phyloP scores from a whole-genome alignment of 129 eudicot species.

The Mikania micrantha region DNA sequence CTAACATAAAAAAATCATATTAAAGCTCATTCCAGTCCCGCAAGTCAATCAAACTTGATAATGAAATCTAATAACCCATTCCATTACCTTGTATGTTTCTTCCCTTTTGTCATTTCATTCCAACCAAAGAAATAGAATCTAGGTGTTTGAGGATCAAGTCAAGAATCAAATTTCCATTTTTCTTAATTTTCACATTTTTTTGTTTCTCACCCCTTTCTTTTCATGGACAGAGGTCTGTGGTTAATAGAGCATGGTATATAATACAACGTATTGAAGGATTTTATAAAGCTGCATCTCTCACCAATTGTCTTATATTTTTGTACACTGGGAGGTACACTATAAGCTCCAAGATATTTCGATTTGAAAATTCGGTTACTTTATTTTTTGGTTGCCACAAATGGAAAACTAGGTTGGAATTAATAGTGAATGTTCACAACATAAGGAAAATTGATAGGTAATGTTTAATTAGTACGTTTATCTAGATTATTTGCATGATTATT shows the following conservation, averaged over 20 bases:
- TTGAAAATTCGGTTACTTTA: neutral
- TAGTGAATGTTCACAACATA: too few species aligned
- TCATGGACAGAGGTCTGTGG: slow-evolving; percentile 58
- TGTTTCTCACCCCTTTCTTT: slow-evolving; percentile 1
- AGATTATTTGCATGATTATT: too few species aligned
- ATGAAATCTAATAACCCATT: neutral
- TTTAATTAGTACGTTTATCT: too few species aligned
- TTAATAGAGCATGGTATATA: slow-evolving; percentile 73
- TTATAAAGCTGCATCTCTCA: slow-evolving; percentile 88
- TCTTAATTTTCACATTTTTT: neutral
- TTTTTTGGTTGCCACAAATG: neutral
- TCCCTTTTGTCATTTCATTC: neutral
- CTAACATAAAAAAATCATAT: neutral
- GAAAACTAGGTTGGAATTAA: too few species aligned
- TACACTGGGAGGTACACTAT: slow-evolving; percentile 75
- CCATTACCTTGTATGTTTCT: neutral
- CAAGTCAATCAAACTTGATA: neutral
- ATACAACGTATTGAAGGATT: slow-evolving; percentile 90
- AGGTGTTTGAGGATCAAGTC: neutral
- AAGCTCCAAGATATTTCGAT: neutral
- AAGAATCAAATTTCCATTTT: neutral
- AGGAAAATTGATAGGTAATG: too few species aligned
- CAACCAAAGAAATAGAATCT: neutral
- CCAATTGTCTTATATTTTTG: slow-evolving; percentile 82
- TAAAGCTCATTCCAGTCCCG: neutral